These are phyloP conservation scores for Ganoderma lingzhi DNA, from an alignment of 1,284 basidiomycete species.

Conservation along the genomic window DNA sequence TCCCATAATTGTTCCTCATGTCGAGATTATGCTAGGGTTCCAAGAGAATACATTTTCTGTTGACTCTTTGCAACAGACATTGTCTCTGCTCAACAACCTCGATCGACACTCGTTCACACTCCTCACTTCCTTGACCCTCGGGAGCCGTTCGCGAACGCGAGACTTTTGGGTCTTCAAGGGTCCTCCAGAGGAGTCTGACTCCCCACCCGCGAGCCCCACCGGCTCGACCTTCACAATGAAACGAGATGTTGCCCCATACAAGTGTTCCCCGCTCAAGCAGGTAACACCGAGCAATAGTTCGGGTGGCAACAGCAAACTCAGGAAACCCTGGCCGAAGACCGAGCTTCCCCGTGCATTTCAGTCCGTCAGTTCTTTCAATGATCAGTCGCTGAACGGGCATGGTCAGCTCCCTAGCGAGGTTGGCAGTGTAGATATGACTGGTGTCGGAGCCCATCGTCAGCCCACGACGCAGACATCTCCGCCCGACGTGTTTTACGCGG, in stretches of 20 bases:
- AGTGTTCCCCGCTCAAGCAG: constrained; percentile 37
- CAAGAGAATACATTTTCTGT: constrained; percentile 80
- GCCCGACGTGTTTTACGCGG: constrained; percentile 51
- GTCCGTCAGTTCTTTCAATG: constrained; percentile 30
- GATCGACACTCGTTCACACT: constrained; percentile 75
- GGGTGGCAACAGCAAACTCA: constrained; percentile 31
- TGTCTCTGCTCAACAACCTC: constrained; percentile 69
- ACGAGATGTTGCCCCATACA: constrained; percentile 33
- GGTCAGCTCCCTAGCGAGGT: constrained; percentile 49
- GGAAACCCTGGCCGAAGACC: constrained; percentile 36
- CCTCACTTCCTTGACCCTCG: constrained; percentile 71
- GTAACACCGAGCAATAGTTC: constrained; percentile 24
- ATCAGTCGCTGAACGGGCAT: constrained; percentile 23
- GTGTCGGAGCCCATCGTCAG: constrained; percentile 53
- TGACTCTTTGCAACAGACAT: constrained; percentile 79
- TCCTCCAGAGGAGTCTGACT: constrained; percentile 45
- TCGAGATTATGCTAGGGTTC: constrained; percentile 59
- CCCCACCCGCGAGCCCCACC: constrained; percentile 41
- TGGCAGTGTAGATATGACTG: constrained; percentile 56
- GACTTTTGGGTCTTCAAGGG: constrained; percentile 84
- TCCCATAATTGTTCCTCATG: neutral
- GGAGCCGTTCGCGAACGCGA: constrained; percentile 73
- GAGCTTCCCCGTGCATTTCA: constrained; percentile 34
- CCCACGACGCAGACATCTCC: constrained; percentile 47
- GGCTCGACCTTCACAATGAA: constrained; percentile 42